These are phyloP conservation scores for Cyberlindnera misumaiensis DNA, from an alignment of 805 yeast genomes.

Conservation along the genomic window DNA sequence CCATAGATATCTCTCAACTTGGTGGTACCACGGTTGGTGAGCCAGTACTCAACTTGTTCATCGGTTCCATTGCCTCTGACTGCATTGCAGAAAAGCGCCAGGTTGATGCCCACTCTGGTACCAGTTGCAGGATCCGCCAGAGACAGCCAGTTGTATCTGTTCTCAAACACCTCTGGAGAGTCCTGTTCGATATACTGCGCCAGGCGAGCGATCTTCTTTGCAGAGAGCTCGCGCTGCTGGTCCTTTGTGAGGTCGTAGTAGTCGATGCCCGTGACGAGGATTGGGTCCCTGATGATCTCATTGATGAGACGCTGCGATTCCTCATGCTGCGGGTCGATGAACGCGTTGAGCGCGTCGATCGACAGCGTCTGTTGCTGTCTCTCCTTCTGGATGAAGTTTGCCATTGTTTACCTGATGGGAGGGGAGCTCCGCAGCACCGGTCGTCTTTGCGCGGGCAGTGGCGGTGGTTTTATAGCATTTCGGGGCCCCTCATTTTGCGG, in stretches of 20 bases:
- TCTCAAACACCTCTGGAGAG: conserved; percentile 37
- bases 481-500: neutral
- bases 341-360: conserved; percentile 43
- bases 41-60: conserved; percentile 82
- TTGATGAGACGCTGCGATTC: conserved; percentile 44
- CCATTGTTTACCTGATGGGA: too few relatives aligned
- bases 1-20: conserved; percentile 57
- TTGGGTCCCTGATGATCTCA: conserved; percentile 63
- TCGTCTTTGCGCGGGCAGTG: neutral
- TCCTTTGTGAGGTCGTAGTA: conserved; percentile 53
- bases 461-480: neutral
- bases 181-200: conserved; percentile 51
- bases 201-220: conserved; percentile 53
- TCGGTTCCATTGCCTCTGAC: conserved; percentile 83
- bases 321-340: conserved; percentile 44
- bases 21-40: conserved; percentile 57
- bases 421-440: too few relatives aligned
- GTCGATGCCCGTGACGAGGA: conserved; percentile 44
- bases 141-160: conserved; percentile 51
- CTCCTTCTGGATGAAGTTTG: conserved; percentile 31
- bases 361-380: conserved; percentile 37
- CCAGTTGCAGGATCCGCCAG: conserved; percentile 72
- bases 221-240: conserved; percentile 54
- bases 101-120: conserved; percentile 83
- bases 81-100: conserved; percentile 77